Percentiles rank a stretch among this genome's conserved stretches.
phyloP scores from a whole-genome alignment of 352 stramenopile genomes.

The Pythium dissotocum region DNA sequence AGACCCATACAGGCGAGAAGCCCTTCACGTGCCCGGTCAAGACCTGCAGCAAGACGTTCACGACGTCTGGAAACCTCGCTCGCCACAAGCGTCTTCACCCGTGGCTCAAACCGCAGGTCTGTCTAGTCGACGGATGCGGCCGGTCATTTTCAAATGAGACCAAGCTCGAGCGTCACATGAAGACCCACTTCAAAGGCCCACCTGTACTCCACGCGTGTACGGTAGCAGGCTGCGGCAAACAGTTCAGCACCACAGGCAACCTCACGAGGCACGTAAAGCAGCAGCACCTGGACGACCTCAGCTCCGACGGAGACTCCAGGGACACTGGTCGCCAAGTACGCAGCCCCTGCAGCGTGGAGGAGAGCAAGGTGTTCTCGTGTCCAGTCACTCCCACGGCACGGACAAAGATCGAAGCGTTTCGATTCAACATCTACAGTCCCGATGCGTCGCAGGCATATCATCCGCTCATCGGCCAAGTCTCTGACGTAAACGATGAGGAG shows the following conservation, averaged over 20 bases:
- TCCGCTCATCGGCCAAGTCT: constrained; percentile 20
- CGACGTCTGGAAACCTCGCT: constrained; percentile 68
- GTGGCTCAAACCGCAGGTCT: constrained; percentile 28
- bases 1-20: constrained; percentile 80
- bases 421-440: constrained; percentile 5
- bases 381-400: no score
- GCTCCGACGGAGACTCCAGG: neutral
- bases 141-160: constrained; percentile 20
- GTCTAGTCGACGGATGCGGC: constrained; percentile 13
- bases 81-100: constrained; percentile 64
- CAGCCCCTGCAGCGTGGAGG: constrained; percentile 5
- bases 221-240: constrained; percentile 44
- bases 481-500: constrained; percentile 20
- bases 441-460: constrained; percentile 15
- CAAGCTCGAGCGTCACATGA: constrained; percentile 20
- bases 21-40: constrained; percentile 46
- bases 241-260: constrained; percentile 62
- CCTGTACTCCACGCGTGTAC: constrained; percentile 39
- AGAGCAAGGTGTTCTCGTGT: no score
- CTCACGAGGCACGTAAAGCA: constrained; percentile 10
- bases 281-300: neutral
- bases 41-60: constrained; percentile 62
- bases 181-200: constrained; percentile 20
- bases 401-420: neutral
- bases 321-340: neutral